phyloP scores from a whole-genome alignment of 495 filamentous ascomycete genomes.

The Letharia columbiana region DNA sequence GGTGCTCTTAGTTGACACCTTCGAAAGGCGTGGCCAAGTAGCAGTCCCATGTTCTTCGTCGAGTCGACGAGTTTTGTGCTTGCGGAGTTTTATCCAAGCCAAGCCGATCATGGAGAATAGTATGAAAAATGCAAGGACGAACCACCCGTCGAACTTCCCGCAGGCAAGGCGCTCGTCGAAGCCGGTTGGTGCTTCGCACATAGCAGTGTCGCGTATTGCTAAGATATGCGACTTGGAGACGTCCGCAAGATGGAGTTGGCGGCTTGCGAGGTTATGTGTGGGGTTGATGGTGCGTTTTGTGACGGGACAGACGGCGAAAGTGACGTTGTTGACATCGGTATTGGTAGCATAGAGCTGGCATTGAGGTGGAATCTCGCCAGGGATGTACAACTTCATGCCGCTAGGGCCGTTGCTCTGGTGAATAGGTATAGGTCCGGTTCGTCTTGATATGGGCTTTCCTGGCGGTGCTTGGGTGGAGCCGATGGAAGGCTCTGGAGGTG shows the following conservation, averaged over 20 bases:
- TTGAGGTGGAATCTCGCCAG: neutral
- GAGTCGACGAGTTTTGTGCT: neutral
- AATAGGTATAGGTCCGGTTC: neutral
- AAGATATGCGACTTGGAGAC: neutral
- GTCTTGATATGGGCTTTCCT: neutral
- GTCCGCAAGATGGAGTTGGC: neutral
- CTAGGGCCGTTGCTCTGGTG: neutral
- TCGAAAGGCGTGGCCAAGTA: neutral
- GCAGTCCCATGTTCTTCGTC: slow-evolving; percentile 5
- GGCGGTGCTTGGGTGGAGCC: neutral
- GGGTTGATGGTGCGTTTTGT: neutral
- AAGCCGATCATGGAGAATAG: neutral
- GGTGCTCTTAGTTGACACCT: neutral
- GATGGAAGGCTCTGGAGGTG: neutral
- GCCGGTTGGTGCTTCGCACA: neutral
- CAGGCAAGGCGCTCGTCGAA: neutral
- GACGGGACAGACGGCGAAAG: neutral
- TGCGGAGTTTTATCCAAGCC: neutral
- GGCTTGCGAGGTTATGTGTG: neutral
- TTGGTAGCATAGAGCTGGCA: slow-evolving; percentile 4
- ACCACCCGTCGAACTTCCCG: neutral
- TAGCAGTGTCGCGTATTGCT: neutral
- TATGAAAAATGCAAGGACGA: neutral
- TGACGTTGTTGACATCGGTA: neutral
- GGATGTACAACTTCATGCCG: neutral